Percentiles rank a stretch among this genome's conserved stretches.
These are phyloP conservation scores for Phoma herbarum DNA, from an alignment of 2,329 filamentous ascomycete genomes.

Conservation along the genomic window DNA sequence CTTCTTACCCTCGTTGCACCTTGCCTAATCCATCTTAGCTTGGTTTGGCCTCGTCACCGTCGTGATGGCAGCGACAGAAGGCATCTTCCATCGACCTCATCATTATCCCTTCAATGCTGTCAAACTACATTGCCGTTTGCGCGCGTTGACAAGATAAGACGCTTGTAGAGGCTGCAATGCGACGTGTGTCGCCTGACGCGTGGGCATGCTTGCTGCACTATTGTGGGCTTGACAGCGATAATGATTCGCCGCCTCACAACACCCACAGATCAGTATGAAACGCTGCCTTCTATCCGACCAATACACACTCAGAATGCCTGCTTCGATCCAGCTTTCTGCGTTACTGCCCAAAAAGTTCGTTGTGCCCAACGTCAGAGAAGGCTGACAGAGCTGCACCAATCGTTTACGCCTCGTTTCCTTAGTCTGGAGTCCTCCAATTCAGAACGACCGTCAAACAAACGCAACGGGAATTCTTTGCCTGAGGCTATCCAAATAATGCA, in stretches of 20 bases:
- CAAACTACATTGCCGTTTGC: background rate
- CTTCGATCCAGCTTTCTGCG: slow-evolving; percentile 11
- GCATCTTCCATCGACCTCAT: background rate
- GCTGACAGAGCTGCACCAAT: slow-evolving; percentile 36
- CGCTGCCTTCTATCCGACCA: background rate
- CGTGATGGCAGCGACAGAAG: too few species aligned
- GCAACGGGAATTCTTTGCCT: background rate
- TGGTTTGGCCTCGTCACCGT: background rate
- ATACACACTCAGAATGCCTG: background rate
- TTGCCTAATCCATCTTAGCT: background rate
- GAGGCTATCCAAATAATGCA: background rate
- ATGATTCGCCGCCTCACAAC: slow-evolving; percentile 1
- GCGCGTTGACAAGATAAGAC: background rate
- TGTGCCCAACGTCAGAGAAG: slow-evolving; percentile 32
- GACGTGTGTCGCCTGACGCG: background rate
- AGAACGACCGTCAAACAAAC: background rate
- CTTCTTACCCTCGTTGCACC: background rate
- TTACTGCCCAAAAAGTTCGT: slow-evolving; percentile 25
- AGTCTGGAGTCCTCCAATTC: slow-evolving; percentile 26
- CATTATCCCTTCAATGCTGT: background rate
- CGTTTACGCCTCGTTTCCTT: slow-evolving; percentile 27
- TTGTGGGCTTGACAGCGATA: background rate
- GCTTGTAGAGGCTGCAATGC: background rate
- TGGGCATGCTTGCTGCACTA: background rate
- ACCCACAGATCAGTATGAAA: background rate